These are phyloP conservation scores for Inga leiocalycina DNA, from an alignment of 306 rosid genomes.

Conservation along the genomic window DNA sequence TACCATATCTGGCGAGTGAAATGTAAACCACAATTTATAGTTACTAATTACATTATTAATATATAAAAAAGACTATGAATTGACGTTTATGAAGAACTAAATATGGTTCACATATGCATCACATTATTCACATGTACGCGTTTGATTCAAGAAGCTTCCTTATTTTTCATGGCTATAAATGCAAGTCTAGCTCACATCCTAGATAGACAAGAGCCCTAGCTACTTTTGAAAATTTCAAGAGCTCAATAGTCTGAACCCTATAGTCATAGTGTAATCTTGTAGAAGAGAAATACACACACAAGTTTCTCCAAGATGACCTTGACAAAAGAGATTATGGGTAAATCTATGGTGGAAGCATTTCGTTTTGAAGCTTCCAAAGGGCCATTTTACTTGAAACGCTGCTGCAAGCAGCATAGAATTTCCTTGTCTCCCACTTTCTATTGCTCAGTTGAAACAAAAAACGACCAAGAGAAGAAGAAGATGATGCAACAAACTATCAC, in stretches of 20 bases:
- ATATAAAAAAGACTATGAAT: too few species aligned
- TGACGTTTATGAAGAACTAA: not conserved
- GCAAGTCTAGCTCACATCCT: not conserved
- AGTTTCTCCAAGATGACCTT: slow-evolving; percentile 1
- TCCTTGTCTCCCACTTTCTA: not conserved
- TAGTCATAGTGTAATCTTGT: not conserved
- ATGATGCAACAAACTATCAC: not conserved
- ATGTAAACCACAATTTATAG: not conserved
- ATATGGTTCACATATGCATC: not conserved
- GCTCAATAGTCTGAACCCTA: not conserved
- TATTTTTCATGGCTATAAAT: not conserved
- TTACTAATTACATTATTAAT: too few species aligned
- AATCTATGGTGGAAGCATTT: not conserved
- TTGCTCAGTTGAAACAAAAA: not conserved
- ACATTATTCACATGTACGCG: not conserved
- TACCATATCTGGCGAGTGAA: not conserved
- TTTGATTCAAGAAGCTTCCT: not conserved
- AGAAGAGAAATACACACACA: not conserved
- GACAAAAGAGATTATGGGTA: slow-evolving; percentile 30
- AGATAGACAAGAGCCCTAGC: not conserved
- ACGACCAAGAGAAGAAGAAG: not conserved
- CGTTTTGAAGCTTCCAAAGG: not conserved
- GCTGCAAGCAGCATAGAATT: not conserved
- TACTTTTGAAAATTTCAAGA: not conserved
- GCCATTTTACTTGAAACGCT: slow-evolving; percentile 7